These are phyloP conservation scores for Avena insularis DNA, from an alignment of 176 grass and related monocot genomes.

Conservation along the genomic window DNA sequence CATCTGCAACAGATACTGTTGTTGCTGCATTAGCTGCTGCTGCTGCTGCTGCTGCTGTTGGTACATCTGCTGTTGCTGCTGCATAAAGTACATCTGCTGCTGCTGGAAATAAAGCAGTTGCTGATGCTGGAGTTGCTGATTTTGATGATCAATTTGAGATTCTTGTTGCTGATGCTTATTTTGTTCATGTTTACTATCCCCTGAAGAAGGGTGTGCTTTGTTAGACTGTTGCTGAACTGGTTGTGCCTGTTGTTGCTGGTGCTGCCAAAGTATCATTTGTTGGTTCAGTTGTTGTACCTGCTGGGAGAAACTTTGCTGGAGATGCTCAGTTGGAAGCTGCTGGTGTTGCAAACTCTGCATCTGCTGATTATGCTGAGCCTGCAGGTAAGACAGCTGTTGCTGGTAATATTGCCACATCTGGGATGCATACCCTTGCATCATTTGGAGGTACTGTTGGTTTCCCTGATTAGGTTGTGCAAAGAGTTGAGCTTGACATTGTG, in stretches of 20 bases:
- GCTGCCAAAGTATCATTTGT: slow-evolving; percentile 68
- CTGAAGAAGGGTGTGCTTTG: slow-evolving; percentile 44
- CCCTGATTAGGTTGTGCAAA: slow-evolving; percentile 43
- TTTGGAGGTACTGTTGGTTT: slow-evolving; percentile 63
- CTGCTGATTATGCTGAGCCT: slow-evolving; percentile 79
- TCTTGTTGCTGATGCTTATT: slow-evolving; percentile 47
- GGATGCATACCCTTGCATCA: slow-evolving; percentile 62
- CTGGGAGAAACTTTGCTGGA: slow-evolving; percentile 56
- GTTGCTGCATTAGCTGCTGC: slow-evolving; percentile 49
- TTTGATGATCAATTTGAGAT: slow-evolving; percentile 55
- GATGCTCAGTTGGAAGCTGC: slow-evolving; percentile 64
- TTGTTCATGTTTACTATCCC: slow-evolving; percentile 44
- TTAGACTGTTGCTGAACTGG: slow-evolving; percentile 60
- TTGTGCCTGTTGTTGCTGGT: slow-evolving; percentile 56
- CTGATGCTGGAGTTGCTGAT: slow-evolving; percentile 63
- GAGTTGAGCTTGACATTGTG: slow-evolving; percentile 54
- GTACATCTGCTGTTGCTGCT: slow-evolving; percentile 67
- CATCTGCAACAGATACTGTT: slow-evolving; percentile 41
- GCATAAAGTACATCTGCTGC: slow-evolving; percentile 62
- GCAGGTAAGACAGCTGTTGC: slow-evolving; percentile 79
- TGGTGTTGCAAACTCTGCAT: slow-evolving; percentile 75
- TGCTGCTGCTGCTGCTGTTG: slow-evolving; percentile 50
- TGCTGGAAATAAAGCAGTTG: slow-evolving; percentile 75
- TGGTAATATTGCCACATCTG: slow-evolving; percentile 95
- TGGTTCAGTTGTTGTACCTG: slow-evolving; percentile 67